These are phyloP conservation scores for Laguncularia racemosa DNA, from an alignment of 345 rosid species.

Conservation along the genomic window DNA sequence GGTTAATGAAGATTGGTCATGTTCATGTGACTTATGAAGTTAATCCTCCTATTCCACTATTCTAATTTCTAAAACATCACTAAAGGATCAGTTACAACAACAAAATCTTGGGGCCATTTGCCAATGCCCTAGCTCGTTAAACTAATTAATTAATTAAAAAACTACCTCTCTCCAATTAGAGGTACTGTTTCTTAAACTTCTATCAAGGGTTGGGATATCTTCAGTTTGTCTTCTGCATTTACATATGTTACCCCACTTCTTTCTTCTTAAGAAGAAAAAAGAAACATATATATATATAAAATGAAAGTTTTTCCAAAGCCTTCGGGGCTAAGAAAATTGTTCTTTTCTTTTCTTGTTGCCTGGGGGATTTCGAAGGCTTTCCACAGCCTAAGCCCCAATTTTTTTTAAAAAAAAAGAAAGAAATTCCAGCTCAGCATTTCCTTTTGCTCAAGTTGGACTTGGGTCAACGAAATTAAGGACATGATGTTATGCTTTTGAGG, in stretches of 20 bases:
- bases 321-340: conserved; percentile 1
- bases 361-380: conserved; percentile 1
- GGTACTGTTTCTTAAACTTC: too few relatives aligned
- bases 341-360: not conserved
- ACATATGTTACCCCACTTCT: too few relatives aligned
- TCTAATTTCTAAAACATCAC: not conserved
- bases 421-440: not conserved
- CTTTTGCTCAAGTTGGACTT: not conserved
- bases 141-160: conserved; percentile 1
- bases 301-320: not conserved
- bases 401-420: too few relatives aligned
- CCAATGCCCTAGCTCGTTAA: not conserved
- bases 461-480: not conserved
- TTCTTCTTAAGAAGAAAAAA: not conserved
- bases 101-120: conserved; percentile 8
- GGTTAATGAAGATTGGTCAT: conserved; percentile 15
- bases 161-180: conserved; percentile 2
- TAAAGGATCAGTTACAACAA: not conserved
- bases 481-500: not conserved
- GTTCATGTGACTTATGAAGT: conserved; percentile 15
- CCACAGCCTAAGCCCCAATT: conserved; percentile 2
- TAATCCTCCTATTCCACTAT: not conserved
- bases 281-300: too few relatives aligned
- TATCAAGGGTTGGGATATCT: conserved; percentile 1
- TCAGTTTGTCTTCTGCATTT: not conserved